Conservation (phyloP, 1,284 basidiomycete genomes). For the Tetrapyrgos nigripes region DNA sequence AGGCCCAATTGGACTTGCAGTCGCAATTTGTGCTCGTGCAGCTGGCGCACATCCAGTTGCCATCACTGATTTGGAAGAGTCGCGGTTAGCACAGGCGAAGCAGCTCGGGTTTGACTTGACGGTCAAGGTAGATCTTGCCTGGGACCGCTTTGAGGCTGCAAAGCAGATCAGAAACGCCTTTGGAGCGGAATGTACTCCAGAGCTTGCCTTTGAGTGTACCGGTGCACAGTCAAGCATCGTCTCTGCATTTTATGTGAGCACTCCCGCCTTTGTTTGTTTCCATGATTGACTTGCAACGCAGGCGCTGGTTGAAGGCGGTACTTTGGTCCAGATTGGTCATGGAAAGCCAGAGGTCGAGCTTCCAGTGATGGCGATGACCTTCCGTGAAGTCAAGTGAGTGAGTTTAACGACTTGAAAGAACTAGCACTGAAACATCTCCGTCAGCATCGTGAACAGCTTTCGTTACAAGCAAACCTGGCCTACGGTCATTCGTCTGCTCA, state of each 20-base stretch:
- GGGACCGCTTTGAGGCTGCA: slow-evolving; percentile 12
- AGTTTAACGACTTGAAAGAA: not conserved
- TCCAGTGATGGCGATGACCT: slow-evolving; percentile 29
- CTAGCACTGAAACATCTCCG: not conserved
- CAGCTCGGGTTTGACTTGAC: slow-evolving; percentile 15
- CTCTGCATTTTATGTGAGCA: slow-evolving; percentile 24
- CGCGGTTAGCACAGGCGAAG: slow-evolving; percentile 13
- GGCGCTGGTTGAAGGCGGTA: slow-evolving; percentile 27
- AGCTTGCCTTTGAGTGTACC: slow-evolving; percentile 50
- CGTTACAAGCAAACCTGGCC: slow-evolving; percentile 45
- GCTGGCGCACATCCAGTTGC: slow-evolving; percentile 16
- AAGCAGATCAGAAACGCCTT: slow-evolving; percentile 9
- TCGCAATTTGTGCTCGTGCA: slow-evolving; percentile 17
- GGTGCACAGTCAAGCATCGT: slow-evolving; percentile 45
- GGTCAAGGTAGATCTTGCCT: slow-evolving; percentile 12
- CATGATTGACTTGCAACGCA: not conserved
- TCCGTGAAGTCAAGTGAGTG: slow-evolving; percentile 27
- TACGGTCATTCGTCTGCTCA: slow-evolving; percentile 56
- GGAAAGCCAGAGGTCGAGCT: slow-evolving; percentile 26
- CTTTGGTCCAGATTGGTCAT: slow-evolving; percentile 28
- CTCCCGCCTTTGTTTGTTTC: not conserved
- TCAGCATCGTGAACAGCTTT: slow-evolving; percentile 15
- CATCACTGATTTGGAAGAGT: slow-evolving; percentile 19
- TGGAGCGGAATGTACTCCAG: slow-evolving; percentile 14
- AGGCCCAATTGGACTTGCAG: slow-evolving; percentile 18